phyloP scores from a whole-genome alignment of 306 rosid genomes.

The Lathyrus sativus region DNA sequence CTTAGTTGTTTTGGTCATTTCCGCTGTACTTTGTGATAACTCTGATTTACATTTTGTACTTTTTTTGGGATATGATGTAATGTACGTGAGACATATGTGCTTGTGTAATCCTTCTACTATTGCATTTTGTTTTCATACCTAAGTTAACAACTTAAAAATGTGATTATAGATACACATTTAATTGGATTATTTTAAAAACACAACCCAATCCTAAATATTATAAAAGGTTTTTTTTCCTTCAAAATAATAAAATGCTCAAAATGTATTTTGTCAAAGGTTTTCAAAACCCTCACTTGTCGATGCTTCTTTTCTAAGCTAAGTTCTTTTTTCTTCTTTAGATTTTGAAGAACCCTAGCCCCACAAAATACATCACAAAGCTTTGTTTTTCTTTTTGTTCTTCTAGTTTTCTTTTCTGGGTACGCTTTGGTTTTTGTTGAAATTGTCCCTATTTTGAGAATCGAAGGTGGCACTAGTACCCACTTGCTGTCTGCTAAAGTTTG shows the following conservation, averaged over 20 bases:
- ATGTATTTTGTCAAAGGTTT: slow-evolving; percentile 46
- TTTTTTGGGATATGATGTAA: too few species aligned
- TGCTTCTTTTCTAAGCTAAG: slow-evolving; percentile 37
- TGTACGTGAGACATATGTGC: too few species aligned
- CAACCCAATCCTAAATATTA: neutral
- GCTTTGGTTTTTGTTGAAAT: slow-evolving; percentile 45
- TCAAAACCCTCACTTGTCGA: slow-evolving; percentile 47
- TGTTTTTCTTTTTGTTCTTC: slow-evolving; percentile 24
- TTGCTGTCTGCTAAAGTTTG: slow-evolving; percentile 62
- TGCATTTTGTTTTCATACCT: too few species aligned
- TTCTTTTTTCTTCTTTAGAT: slow-evolving; percentile 21
- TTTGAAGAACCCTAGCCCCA: slow-evolving; percentile 50
- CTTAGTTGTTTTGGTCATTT: too few species aligned
- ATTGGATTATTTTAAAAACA: neutral
- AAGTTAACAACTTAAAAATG: too few species aligned
- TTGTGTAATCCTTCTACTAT: too few species aligned
- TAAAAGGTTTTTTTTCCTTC: slow-evolving; percentile 7
- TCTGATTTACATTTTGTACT: too few species aligned
- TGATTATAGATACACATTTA: too few species aligned
- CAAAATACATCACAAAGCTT: slow-evolving; percentile 44
- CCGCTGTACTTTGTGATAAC: too few species aligned
- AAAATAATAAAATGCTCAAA: slow-evolving; percentile 19
- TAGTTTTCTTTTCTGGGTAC: slow-evolving; percentile 23
- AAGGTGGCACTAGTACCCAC: slow-evolving; percentile 70
- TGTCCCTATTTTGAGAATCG: slow-evolving; percentile 67